Percentiles rank a stretch among this genome's conserved stretches.
These are phyloP conservation scores for Solanum chacoense DNA, from an alignment of 305 asterid species.

Conservation along the genomic window DNA sequence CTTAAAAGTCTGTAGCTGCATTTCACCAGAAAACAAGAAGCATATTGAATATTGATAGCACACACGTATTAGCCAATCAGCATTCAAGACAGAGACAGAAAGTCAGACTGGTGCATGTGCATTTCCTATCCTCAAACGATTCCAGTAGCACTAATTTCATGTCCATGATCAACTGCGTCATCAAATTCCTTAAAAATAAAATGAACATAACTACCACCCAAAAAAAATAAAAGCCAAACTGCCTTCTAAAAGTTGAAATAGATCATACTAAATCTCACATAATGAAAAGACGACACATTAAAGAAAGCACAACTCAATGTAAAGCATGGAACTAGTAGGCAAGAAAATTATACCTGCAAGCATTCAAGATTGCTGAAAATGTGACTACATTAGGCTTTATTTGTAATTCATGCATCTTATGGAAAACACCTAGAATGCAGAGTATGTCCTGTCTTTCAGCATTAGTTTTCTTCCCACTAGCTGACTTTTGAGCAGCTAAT, in stretches of 20 bases:
- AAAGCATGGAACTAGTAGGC: not conserved
- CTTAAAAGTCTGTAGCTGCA: not conserved
- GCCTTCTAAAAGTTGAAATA: not conserved
- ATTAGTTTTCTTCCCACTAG: slow-evolving; percentile 20
- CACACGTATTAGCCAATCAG: not conserved
- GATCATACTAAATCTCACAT: not conserved
- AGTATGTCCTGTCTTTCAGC: slow-evolving; percentile 45
- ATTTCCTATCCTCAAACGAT: not conserved
- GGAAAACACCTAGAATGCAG: slow-evolving; percentile 64
- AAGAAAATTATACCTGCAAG: slow-evolving; percentile 63
- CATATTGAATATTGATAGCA: not conserved
- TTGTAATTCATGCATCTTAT: slow-evolving; percentile 82
- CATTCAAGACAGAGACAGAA: not conserved
- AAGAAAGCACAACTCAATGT: not conserved
- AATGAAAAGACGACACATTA: not conserved
- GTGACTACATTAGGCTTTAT: slow-evolving; percentile 96
- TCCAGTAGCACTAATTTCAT: not conserved
- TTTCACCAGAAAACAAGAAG: not conserved
- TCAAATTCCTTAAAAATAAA: not conserved
- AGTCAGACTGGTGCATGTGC: not conserved
- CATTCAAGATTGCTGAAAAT: slow-evolving; percentile 85
- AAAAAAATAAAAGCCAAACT: not conserved
- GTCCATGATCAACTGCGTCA: not conserved
- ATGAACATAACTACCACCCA: not conserved
- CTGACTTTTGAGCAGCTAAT: slow-evolving; percentile 43